A percentile compares a stretch with the other conserved stretches of the same genome.
Conservation (phyloP, 129 eudicot genomes). For the carrot (Daucus carota) region DH1_v3.0 NC_030386.2:25327501-25328000, state of each 20-base stretch:
- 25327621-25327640: too few species aligned
- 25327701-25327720: not conserved
- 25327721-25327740: too few species aligned
- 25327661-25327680: not conserved
- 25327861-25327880: not conserved
- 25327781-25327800: not conserved
- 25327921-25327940: not conserved
- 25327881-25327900: not conserved
- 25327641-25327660: too few species aligned
- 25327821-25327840: not conserved
- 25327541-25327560: too few species aligned
- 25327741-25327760: not conserved
- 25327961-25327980: constrained; percentile 95
- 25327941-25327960: constrained; percentile 39
- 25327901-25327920: not conserved
- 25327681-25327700: not conserved
- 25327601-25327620: too few species aligned
- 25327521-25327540: too few species aligned
- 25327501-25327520: too few species aligned
- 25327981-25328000: constrained; percentile 71
- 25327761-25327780: not conserved
- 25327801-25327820: not conserved
- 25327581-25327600: too few species aligned
- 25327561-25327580: too few species aligned
- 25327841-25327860: not conserved